phyloP scores from a whole-genome alignment of 768 basidiomycete species.

The Cyclocybe cylindracea region DNA sequence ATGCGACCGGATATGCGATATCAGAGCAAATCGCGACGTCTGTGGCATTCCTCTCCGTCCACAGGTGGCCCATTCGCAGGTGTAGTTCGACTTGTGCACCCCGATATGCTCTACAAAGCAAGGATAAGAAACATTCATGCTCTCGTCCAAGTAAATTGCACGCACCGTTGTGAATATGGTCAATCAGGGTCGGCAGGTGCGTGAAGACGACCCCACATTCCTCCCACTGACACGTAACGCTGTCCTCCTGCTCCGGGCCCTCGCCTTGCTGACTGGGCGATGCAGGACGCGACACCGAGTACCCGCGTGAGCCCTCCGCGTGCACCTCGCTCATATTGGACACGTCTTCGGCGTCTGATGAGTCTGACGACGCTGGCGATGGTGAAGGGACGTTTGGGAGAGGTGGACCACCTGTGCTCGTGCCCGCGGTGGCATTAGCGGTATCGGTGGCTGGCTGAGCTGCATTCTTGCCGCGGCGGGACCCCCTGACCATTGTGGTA shows the following conservation, averaged over 20 bases:
- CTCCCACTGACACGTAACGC: conserved; percentile 82
- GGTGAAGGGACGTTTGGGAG: conserved; percentile 3
- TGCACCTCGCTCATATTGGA: conserved; percentile 19
- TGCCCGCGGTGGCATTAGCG: no score
- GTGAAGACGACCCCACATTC: conserved; percentile 76
- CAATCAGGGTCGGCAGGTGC: conserved; percentile 73
- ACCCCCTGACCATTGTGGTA: no score
- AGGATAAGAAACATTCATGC: conserved; percentile 4
- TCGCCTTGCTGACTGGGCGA: conserved; percentile 32
- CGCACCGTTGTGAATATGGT: conserved; percentile 82
- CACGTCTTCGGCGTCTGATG: conserved; percentile 26
- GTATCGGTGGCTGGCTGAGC: no score
- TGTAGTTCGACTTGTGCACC: conserved; percentile 80
- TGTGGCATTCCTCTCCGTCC: conserved; percentile 78
- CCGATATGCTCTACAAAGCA: conserved; percentile 70
- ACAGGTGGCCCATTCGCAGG: conserved; percentile 90
- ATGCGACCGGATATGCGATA: conserved; percentile 89
- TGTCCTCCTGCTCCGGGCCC: conserved; percentile 44
- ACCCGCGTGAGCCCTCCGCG: conserved; percentile 20
- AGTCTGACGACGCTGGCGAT: conserved; percentile 29
- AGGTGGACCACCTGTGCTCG: no score
- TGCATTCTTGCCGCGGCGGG: no score
- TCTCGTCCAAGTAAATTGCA: background rate
- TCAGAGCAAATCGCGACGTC: conserved; percentile 86
- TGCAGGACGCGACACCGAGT: conserved; percentile 37